Percentiles rank a stretch among this genome's conserved stretches.
phyloP scores from a whole-genome alignment of 2,329 filamentous ascomycete species.

The Beauveria brongniartii region DNA sequence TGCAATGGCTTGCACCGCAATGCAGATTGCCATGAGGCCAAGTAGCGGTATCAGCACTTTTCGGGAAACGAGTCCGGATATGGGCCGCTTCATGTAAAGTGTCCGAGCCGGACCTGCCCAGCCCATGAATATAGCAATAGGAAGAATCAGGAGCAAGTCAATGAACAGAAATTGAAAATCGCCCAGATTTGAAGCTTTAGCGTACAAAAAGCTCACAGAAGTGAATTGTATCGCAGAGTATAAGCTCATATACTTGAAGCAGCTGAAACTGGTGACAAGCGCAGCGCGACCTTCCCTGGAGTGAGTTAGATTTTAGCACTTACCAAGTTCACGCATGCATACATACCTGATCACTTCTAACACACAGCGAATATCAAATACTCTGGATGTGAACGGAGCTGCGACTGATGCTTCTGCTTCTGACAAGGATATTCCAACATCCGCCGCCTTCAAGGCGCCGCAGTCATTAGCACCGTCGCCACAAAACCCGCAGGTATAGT shows the following conservation, averaged over 20 bases:
- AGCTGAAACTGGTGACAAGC: conserved; percentile 96
- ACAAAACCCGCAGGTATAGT: conserved; percentile 93
- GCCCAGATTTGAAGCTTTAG: conserved; percentile 84
- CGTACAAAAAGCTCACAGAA: conserved; percentile 92
- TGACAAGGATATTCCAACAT: conserved; percentile 93
- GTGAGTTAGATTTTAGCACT: conserved; percentile 16
- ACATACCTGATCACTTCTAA: conserved; percentile 73
- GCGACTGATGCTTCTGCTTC: conserved; percentile 97
- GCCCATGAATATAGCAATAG: conserved; percentile 97
- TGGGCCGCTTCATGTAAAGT: conserved; percentile 78
- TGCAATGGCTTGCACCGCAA: conserved; percentile 65
- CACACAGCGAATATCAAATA: conserved; percentile 96
- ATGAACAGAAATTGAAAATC: conserved; percentile 99
- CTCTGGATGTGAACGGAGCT: conserved; percentile 90
- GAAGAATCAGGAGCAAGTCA: conserved; percentile 83
- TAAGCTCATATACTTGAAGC: conserved; percentile 99
- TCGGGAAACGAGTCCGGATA: conserved; percentile 81
- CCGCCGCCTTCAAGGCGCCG: conserved; percentile 90
- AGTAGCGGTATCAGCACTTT: conserved; percentile 87
- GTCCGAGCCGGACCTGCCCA: conserved; percentile 80
- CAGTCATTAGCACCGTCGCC: conserved; percentile 98
- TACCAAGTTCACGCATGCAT: conserved; percentile 9
- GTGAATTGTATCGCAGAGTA: conserved; percentile 99
- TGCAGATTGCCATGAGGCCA: conserved; percentile 77
- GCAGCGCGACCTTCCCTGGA: conserved; percentile 80